Evolutionary conservation across 768 basidiomycete species (phyloP).

Genomic region (Boletus fagicola): DNA sequence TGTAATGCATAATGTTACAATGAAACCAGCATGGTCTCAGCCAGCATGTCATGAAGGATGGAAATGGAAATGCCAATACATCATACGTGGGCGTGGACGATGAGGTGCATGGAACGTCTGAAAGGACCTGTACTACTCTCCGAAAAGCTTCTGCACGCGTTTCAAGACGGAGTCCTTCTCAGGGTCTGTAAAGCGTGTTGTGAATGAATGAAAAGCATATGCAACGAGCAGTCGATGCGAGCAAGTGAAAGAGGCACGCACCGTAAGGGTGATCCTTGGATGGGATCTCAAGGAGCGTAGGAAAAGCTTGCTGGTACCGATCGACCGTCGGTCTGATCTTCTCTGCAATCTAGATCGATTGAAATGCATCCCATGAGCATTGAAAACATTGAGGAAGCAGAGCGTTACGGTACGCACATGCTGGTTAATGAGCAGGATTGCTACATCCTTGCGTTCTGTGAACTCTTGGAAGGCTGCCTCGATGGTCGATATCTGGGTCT

Average conservation of each 20-base stretch:
- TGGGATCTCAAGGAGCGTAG: slow-evolving; percentile 94
- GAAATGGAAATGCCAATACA: slow-evolving; percentile 5
- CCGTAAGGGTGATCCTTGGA: slow-evolving; percentile 99
- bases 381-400: not conserved
- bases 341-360: slow-evolving; percentile 77
- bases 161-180: slow-evolving; percentile 94
- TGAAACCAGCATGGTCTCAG: slow-evolving; percentile 26
- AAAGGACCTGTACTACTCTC: slow-evolving; percentile 56
- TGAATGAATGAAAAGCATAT: slow-evolving; percentile 17
- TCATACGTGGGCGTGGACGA: slow-evolving; percentile 9
- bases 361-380: slow-evolving; percentile 10
- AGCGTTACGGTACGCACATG: slow-evolving; percentile 59
- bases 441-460: slow-evolving; percentile 91
- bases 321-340: slow-evolving; percentile 95
- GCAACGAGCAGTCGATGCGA: not conserved
- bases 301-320: slow-evolving; percentile 93
- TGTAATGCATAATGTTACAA: slow-evolving; percentile 27
- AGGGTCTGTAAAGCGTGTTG: slow-evolving; percentile 60
- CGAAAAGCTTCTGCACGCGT: slow-evolving; percentile 94
- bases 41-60: slow-evolving; percentile 9
- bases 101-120: slow-evolving; percentile 15
- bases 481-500: slow-evolving; percentile 87
- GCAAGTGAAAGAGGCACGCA: slow-evolving; percentile 36
- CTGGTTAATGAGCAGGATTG: slow-evolving; percentile 96
- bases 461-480: slow-evolving; percentile 93